Percentiles rank a stretch among this genome's conserved stretches.
Evolutionary conservation across 2,329 filamentous ascomycete genomes (phyloP).

Genomic region (Sclerotinia trifoliorum): DNA sequence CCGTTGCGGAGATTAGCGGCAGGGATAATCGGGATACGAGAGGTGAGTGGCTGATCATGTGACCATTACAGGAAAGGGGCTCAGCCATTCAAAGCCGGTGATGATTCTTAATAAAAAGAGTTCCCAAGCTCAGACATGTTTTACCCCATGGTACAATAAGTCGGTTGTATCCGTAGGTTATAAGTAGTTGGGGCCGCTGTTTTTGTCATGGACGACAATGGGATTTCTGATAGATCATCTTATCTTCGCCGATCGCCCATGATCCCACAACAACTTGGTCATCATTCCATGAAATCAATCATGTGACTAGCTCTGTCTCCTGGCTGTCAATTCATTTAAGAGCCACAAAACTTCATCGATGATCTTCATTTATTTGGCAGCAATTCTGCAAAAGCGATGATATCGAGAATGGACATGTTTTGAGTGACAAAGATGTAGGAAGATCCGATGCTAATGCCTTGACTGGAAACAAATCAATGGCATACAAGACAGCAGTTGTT

Average conservation of each 20-base stretch:
- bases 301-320: not conserved
- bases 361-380: not conserved
- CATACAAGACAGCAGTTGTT: not conserved
- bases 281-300: not conserved
- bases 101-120: not conserved
- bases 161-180: too few species aligned
- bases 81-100: not conserved
- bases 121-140: not conserved
- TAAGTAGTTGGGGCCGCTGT: too few species aligned
- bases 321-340: not conserved
- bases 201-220: too few species aligned
- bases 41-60: not conserved
- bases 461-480: not conserved
- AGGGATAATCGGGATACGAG: not conserved
- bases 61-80: not conserved
- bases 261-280: constrained; percentile 4
- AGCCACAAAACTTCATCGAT: not conserved
- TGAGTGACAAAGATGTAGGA: not conserved
- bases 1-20: constrained; percentile 1
- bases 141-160: too few species aligned
- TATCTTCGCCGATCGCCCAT: not conserved
- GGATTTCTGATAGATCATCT: not conserved
- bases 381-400: not conserved
- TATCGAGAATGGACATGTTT: not conserved
- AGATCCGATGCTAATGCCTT: not conserved